Evolutionary conservation across 2,329 filamentous ascomycete species (phyloP).

Genomic region (Trichoderma citrinoviride): DNA sequence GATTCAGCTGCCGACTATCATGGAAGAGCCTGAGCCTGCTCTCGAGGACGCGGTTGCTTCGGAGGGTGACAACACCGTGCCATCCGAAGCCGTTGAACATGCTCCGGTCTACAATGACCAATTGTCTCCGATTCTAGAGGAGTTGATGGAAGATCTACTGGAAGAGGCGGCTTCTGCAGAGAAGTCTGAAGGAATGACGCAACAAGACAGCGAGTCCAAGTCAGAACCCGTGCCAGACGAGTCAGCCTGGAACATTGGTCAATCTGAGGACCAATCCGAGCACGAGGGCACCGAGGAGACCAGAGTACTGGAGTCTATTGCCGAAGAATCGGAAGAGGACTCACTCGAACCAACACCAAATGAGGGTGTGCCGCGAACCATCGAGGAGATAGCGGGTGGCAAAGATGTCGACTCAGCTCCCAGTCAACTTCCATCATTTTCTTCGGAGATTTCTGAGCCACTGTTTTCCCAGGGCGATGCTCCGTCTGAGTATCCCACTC

Average conservation of each 20-base stretch:
- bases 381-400: neutral
- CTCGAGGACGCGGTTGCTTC: neutral
- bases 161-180: conserved; percentile 9
- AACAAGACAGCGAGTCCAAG: neutral
- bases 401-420: neutral
- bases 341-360: neutral
- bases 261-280: neutral
- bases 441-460: conserved; percentile 32
- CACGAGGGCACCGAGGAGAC: neutral
- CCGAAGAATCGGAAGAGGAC: neutral
- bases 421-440: conserved; percentile 18
- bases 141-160: neutral
- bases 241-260: neutral
- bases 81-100: neutral
- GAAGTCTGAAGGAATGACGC: neutral
- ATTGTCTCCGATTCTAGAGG: conserved; percentile 12
- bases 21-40: conserved; percentile 11
- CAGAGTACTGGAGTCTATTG: neutral
- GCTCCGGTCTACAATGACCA: neutral
- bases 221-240: neutral
- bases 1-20: neutral
- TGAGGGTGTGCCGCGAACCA: neutral
- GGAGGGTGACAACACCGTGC: neutral
- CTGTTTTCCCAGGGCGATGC: conserved; percentile 35
- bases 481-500: conserved; percentile 28